phyloP scores from a whole-genome alignment of 2,329 filamentous ascomycete genomes.

The Cercospora sp. region DNA sequence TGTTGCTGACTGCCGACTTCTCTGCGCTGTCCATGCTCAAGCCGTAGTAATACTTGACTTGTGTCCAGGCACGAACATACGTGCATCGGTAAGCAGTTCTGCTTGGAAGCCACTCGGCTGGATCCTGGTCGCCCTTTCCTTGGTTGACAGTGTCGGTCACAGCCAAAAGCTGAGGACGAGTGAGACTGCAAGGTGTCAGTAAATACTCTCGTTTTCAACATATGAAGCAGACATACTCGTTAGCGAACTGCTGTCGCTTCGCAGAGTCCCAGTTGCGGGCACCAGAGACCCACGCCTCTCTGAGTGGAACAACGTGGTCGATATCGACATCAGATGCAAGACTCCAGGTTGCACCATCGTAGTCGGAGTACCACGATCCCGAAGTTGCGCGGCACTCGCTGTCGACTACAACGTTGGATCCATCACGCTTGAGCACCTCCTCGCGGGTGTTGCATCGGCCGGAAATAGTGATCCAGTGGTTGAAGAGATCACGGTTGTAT shows the following conservation, averaged over 20 bases:
- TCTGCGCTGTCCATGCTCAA: constrained; percentile 71
- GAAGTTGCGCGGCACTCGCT: constrained; percentile 63
- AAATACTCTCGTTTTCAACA: not conserved
- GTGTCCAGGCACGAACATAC: constrained; percentile 75
- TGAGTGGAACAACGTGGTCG: constrained; percentile 79
- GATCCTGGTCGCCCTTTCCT: constrained; percentile 69
- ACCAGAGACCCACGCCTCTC: constrained; percentile 54
- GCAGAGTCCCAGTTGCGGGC: constrained; percentile 70
- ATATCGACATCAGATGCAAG: constrained; percentile 72
- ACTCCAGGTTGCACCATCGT: constrained; percentile 72
- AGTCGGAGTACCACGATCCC: constrained; percentile 71
- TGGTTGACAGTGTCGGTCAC: constrained; percentile 78
- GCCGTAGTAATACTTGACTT: constrained; percentile 72
- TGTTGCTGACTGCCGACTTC: constrained; percentile 50
- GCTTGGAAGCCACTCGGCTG: constrained; percentile 75
- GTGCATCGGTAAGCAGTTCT: constrained; percentile 71
- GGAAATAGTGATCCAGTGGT: constrained; percentile 66
- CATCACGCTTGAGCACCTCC: constrained; percentile 71
- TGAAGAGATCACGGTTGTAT: constrained; percentile 69
- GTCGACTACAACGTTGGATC: constrained; percentile 61
- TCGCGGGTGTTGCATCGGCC: constrained; percentile 68
- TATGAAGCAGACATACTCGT: constrained; percentile 6
- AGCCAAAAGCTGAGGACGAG: constrained; percentile 73
- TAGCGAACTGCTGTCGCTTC: constrained; percentile 66
- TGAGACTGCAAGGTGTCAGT: constrained; percentile 56